Conservation (phyloP, 176 grass and related monocot species). For the Eleusine indica region DNA sequence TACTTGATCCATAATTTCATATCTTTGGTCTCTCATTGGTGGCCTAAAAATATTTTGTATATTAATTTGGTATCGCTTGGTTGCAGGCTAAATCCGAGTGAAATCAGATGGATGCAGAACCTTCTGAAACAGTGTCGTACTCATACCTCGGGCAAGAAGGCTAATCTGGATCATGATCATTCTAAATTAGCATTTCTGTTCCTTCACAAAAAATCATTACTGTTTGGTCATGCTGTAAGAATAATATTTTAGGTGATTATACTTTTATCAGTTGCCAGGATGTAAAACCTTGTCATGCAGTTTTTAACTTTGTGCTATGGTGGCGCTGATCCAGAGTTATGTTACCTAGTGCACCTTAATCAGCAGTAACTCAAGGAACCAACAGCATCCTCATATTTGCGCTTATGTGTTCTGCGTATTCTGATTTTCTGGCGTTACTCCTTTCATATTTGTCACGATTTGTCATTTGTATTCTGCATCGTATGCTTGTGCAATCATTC, state of each 20-base stretch:
- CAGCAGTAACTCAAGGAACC: neutral
- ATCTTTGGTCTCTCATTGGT: neutral
- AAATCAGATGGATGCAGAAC: neutral
- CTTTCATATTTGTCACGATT: neutral
- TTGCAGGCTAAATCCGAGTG: constrained; percentile 50
- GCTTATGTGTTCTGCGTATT: neutral
- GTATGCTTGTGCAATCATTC: neutral
- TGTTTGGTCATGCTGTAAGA: neutral
- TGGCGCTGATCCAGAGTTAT: neutral
- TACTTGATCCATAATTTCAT: neutral
- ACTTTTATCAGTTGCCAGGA: neutral
- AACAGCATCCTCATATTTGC: neutral
- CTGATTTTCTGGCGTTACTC: neutral
- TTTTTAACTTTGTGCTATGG: neutral
- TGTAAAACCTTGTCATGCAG: constrained; percentile 8
- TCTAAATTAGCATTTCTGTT: constrained; percentile 1
- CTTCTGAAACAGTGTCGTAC: constrained; percentile 2
- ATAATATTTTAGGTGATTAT: neutral
- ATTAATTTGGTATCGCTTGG: constrained; percentile 14
- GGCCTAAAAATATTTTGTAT: neutral
- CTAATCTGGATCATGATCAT: neutral
- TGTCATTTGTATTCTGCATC: neutral
- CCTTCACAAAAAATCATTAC: neutral
- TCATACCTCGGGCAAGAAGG: neutral
- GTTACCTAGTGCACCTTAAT: neutral